Percentiles rank a stretch among this genome's conserved stretches.
phyloP scores from a whole-genome alignment of 306 rosid genomes.

The Sphenostylis stenocarpa region DNA sequence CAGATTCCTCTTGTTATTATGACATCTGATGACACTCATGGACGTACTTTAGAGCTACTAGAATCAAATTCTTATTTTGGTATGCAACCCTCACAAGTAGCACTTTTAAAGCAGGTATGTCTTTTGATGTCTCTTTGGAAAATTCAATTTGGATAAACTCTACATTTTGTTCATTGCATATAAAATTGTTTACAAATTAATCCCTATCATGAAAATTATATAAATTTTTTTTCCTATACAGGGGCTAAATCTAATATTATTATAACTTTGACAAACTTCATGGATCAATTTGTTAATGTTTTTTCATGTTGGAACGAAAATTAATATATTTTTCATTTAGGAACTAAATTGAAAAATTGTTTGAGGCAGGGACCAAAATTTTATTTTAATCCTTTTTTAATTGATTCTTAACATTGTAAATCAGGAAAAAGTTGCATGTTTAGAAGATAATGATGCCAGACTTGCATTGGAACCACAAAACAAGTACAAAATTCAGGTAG shows the following conservation, averaged over 20 bases:
- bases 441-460: slow-evolving; percentile 92
- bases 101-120: slow-evolving; percentile 89
- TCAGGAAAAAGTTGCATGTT: slow-evolving; percentile 98
- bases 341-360: neutral
- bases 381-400: neutral
- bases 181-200: neutral
- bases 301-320: neutral
- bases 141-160: slow-evolving; percentile 5
- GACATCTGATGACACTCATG: slow-evolving; percentile 98
- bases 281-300: neutral
- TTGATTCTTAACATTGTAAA: slow-evolving; percentile 22
- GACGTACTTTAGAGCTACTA: slow-evolving; percentile 64
- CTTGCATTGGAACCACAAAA: slow-evolving; percentile 80
- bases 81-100: slow-evolving; percentile 88
- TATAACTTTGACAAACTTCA: neutral
- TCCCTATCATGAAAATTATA: neutral
- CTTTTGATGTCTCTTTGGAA: slow-evolving; percentile 18
- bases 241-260: neutral
- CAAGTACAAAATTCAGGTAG: slow-evolving; percentile 91
- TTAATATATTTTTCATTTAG: neutral
- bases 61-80: slow-evolving; percentile 88
- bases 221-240: neutral
- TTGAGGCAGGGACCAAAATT: neutral
- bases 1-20: slow-evolving; percentile 81
- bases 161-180: neutral